A percentile compares a stretch with the other conserved stretches of the same genome.
Evolutionary conservation across 202 grass and related monocot species (phyloP).

Genomic region (Carex arenaria): DNA sequence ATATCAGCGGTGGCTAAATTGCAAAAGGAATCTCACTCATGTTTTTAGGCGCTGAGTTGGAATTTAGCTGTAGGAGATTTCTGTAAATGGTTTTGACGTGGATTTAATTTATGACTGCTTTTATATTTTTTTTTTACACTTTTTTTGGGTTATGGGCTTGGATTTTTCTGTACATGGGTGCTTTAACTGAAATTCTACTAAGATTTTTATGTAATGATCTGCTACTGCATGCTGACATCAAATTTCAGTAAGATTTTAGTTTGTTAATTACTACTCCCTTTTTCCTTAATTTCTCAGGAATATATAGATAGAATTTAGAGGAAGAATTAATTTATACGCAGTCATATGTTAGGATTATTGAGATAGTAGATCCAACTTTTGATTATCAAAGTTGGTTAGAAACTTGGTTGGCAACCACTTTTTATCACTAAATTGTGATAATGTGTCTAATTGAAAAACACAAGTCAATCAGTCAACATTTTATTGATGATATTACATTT

Average conservation of each 20-base stretch:
- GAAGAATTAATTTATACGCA: too few relatives aligned
- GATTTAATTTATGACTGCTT: constrained; percentile 11
- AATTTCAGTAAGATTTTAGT: constrained; percentile 11
- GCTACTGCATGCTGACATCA: constrained; percentile 8
- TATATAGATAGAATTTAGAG: neutral
- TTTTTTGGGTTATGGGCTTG: constrained; percentile 7
- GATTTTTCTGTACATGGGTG: constrained; percentile 13
- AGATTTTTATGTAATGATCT: constrained; percentile 24
- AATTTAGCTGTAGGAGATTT: constrained; percentile 19
- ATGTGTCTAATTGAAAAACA: too few relatives aligned
- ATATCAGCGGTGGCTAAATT: neutral
- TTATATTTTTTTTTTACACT: neutral
- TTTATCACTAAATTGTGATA: too few relatives aligned
- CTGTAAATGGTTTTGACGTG: constrained; percentile 24
- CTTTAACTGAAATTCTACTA: constrained; percentile 18
- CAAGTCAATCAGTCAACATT: too few relatives aligned
- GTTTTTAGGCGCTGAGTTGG: constrained; percentile 13
- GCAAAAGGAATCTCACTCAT: neutral
- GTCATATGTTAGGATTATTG: too few relatives aligned
- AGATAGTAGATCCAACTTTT: too few relatives aligned
- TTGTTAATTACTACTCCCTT: neutral
- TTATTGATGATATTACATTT: too few relatives aligned
- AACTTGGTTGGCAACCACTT: too few relatives aligned
- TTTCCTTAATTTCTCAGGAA: neutral
- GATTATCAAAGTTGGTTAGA: too few relatives aligned